Evolutionary conservation across 495 filamentous ascomycete genomes (phyloP).

Genomic region (Tuber umbilicatum): DNA sequence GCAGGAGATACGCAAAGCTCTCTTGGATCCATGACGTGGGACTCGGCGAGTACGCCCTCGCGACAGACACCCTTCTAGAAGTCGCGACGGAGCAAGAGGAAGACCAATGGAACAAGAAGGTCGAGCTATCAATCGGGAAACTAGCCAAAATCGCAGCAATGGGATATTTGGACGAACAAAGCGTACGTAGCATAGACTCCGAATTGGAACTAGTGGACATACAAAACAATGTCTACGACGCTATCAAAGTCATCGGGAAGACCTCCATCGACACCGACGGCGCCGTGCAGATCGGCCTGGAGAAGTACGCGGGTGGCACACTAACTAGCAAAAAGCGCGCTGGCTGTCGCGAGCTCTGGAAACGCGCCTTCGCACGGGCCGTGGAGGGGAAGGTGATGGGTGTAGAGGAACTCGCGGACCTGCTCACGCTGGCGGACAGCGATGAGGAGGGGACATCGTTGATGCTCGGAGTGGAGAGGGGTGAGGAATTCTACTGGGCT

Average conservation of each 20-base stretch:
- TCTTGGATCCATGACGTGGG: conserved; percentile 90
- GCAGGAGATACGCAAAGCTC: conserved; percentile 64
- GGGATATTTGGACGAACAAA: conserved; percentile 38
- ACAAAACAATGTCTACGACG: conserved; percentile 65
- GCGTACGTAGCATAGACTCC: conserved; percentile 49
- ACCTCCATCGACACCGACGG: conserved; percentile 70
- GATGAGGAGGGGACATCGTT: conserved; percentile 43
- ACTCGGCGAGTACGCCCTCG: conserved; percentile 63
- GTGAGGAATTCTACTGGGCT: conserved; percentile 60
- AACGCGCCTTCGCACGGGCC: conserved; percentile 57
- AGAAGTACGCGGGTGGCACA: conserved; percentile 53
- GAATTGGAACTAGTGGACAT: conserved; percentile 60
- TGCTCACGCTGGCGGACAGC: conserved; percentile 66
- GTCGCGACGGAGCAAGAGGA: conserved; percentile 61
- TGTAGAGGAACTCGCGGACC: conserved; percentile 63
- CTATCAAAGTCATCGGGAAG: conserved; percentile 49
- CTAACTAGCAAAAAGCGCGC: conserved; percentile 52
- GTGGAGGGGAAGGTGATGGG: conserved; percentile 62
- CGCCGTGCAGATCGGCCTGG: conserved; percentile 65
- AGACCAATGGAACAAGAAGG: conserved; percentile 80
- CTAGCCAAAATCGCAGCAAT: conserved; percentile 62
- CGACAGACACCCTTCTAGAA: conserved; percentile 59
- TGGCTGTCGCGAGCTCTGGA: conserved; percentile 58
- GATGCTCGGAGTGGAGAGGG: conserved; percentile 41
- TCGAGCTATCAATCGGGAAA: conserved; percentile 82